Percentiles rank a stretch among this genome's conserved stretches.
These are phyloP conservation scores for Neurospora intermedia DNA, from an alignment of 495 filamentous ascomycete genomes.

Conservation along the genomic window DNA sequence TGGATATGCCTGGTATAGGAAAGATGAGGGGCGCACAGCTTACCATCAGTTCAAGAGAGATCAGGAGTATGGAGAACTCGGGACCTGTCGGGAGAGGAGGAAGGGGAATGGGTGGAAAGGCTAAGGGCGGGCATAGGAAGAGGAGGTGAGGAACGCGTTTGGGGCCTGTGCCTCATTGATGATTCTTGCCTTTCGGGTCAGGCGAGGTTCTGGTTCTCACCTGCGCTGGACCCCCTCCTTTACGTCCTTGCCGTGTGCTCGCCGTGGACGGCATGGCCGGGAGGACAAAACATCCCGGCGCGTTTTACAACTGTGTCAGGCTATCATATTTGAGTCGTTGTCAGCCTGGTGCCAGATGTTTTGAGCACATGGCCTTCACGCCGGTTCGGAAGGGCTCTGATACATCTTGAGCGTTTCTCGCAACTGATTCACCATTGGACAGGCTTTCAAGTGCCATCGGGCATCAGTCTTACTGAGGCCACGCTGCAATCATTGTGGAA, in stretches of 20 bases:
- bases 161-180: not conserved
- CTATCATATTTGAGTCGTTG: too few species aligned
- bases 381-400: not conserved
- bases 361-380: not conserved
- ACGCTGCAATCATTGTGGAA: not conserved
- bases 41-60: constrained; percentile 66
- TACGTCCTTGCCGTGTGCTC: not conserved
- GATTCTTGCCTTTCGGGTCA: not conserved
- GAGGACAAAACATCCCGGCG: not conserved
- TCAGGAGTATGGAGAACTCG: constrained; percentile 48
- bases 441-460: not conserved
- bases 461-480: not conserved
- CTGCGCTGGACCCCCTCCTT: not conserved
- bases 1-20: constrained; percentile 67
- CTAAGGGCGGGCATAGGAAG: not conserved
- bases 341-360: not conserved
- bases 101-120: constrained; percentile 20
- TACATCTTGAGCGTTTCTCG: not conserved
- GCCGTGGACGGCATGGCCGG: not conserved
- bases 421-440: not conserved
- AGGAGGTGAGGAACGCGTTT: constrained; percentile 14
- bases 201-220: not conserved
- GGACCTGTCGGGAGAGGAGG: constrained; percentile 16
- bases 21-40: constrained; percentile 71
- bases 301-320: not conserved